Evolutionary conservation across 257 asterid species (phyloP).

Genomic region (Penstemon newberryi): DNA sequence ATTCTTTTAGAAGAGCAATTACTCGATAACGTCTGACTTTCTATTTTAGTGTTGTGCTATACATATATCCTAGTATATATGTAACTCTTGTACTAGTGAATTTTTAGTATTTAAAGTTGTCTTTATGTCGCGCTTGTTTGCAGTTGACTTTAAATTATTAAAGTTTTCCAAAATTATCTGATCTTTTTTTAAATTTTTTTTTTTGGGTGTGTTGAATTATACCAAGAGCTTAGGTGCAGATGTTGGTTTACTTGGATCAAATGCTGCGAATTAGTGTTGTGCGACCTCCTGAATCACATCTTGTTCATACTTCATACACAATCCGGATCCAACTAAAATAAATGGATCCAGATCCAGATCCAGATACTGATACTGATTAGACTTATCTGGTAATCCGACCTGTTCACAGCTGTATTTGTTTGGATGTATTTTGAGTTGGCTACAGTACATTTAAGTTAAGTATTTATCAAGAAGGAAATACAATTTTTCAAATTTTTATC

Average conservation of each 20-base stretch:
- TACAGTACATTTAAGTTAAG: no score
- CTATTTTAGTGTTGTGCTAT: constrained; percentile 14
- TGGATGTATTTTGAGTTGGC: no score
- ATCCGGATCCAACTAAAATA: no score
- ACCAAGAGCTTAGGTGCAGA: neutral
- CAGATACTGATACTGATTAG: no score
- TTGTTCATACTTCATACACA: neutral
- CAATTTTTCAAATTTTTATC: no score
- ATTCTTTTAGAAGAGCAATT: constrained; percentile 10
- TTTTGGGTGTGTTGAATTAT: neutral
- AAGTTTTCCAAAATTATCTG: constrained; percentile 20
- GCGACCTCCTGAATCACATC: neutral
- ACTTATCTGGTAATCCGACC: no score
- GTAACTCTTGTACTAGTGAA: constrained; percentile 22
- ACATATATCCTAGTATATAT: neutral
- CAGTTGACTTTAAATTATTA: neutral
- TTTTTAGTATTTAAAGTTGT: constrained; percentile 9
- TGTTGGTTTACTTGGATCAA: neutral
- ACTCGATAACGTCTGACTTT: constrained; percentile 3
- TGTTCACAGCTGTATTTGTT: no score
- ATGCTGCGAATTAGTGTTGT: neutral
- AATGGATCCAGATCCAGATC: no score
- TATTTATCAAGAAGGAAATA: no score
- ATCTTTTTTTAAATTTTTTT: neutral
- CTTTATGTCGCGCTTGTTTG: constrained; percentile 1